These are phyloP conservation scores for Wolfiporia cocos DNA, from an alignment of 1,284 basidiomycete species.

Conservation along the genomic window DNA sequence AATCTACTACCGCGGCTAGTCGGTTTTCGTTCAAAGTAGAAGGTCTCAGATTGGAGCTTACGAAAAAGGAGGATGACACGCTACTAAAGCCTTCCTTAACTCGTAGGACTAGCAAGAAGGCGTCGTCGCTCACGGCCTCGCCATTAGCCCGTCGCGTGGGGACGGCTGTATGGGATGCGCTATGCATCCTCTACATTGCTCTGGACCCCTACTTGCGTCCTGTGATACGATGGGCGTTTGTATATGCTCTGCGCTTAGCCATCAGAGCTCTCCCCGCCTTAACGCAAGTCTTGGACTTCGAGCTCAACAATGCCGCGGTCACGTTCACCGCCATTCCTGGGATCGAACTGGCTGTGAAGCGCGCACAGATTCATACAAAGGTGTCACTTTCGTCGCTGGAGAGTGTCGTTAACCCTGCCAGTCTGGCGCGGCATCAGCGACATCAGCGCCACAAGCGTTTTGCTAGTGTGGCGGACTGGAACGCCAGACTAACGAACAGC, in stretches of 20 bases:
- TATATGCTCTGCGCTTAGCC: slow-evolving; percentile 46
- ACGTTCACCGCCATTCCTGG: slow-evolving; percentile 45
- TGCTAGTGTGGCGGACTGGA: slow-evolving; percentile 53
- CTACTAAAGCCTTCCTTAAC: background rate
- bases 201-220: slow-evolving; percentile 60
- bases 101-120: slow-evolving; percentile 4
- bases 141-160: slow-evolving; percentile 46
- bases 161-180: slow-evolving; percentile 30
- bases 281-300: slow-evolving; percentile 60
- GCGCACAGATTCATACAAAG: slow-evolving; percentile 46
- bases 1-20: slow-evolving; percentile 37
- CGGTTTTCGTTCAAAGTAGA: slow-evolving; percentile 56
- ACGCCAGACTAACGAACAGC: slow-evolving; percentile 50
- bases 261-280: slow-evolving; percentile 61
- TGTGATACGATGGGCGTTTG: slow-evolving; percentile 46
- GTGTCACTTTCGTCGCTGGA: slow-evolving; percentile 49
- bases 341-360: slow-evolving; percentile 41
- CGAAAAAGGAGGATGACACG: slow-evolving; percentile 17
- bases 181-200: slow-evolving; percentile 31
- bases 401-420: slow-evolving; percentile 24
- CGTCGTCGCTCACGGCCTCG: slow-evolving; percentile 30
- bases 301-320: slow-evolving; percentile 48
- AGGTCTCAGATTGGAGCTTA: slow-evolving; percentile 50
- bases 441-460: slow-evolving; percentile 21
- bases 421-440: slow-evolving; percentile 9